Evolutionary conservation across 805 yeast genomes (phyloP).

Genomic region (Candida silvatica): DNA sequence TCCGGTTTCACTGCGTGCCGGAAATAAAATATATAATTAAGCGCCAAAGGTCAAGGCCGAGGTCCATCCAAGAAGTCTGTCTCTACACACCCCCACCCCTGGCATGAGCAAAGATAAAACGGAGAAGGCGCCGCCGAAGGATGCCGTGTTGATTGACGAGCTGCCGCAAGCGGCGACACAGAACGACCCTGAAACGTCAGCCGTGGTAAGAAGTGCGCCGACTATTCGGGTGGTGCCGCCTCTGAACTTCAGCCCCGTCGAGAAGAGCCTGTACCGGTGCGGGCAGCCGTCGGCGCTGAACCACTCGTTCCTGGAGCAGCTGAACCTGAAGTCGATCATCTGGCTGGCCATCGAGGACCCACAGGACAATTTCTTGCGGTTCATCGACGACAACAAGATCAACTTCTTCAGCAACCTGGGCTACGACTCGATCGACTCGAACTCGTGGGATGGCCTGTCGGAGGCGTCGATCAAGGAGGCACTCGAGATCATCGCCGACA

Average conservation of each 20-base stretch:
- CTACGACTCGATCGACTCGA: slow-evolving; percentile 36
- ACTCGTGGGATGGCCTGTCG: slow-evolving; percentile 95
- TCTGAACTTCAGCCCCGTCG: slow-evolving; percentile 91
- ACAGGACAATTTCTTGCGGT: slow-evolving; percentile 75
- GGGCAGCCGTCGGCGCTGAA: slow-evolving; percentile 96
- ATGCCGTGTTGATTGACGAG: slow-evolving; percentile 17
- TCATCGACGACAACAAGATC: slow-evolving; percentile 65
- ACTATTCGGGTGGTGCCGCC: slow-evolving; percentile 79
- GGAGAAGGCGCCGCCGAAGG: slow-evolving; percentile 11
- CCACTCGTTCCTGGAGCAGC: slow-evolving; percentile 71
- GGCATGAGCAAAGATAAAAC: slow-evolving; percentile 4
- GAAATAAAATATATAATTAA: too few species aligned
- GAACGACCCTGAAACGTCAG: slow-evolving; percentile 14
- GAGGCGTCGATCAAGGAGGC: slow-evolving; percentile 77
- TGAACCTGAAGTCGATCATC: slow-evolving; percentile 69
- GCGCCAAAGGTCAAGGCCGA: too few species aligned
- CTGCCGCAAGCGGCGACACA: slow-evolving; percentile 13
- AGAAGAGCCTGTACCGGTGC: slow-evolving; percentile 73
- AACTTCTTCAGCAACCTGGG: slow-evolving; percentile 76
- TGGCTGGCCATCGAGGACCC: slow-evolving; percentile 98
- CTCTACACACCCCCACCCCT: too few species aligned
- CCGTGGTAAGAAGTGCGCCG: slow-evolving; percentile 44
- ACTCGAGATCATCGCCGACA: slow-evolving; percentile 62
- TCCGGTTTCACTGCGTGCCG: too few species aligned
- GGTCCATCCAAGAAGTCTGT: too few species aligned